Base-by-base conservation (phyloP, 306 rosid species). In the Vachellia pachyceras region DNA sequence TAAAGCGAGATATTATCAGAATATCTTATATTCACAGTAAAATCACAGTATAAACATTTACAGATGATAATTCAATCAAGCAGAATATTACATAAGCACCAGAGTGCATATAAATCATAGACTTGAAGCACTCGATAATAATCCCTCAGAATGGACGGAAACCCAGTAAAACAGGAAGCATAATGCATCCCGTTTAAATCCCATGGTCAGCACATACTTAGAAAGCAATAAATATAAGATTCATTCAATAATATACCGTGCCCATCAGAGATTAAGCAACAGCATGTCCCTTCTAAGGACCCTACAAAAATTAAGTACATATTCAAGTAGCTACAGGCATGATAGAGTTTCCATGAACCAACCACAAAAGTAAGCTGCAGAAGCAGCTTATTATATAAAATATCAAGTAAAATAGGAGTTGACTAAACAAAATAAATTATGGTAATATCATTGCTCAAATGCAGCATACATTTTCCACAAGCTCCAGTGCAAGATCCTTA, bases 401-500 rank as follows among this genome's bases (percentile, higher is more conserved):
- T 69, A 10, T 18, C 37, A 44, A 44, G 55, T 41, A 35, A 18
- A 25, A 54, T 69, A 72, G 23, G 8, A 82, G 71, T 7, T 70
- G 42, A 74, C 52, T 25, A 67, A 63, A 74, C 55, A 44, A 72
- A 29, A 49, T 60, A 68, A 57, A 73, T 58, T 52, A 84, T 12
- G 65, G 18, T 36, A 71, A 69, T 74, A 66, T 76, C 76, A 69
- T 66, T 68, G 29, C 63, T 33, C 14, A 65, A 35, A 64, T 37
- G 29, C 80, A 33, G 57, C 54, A 11, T 91, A 95, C 99, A 68
- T 88, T 87, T 87, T 95, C 98, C 58, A 93, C 91, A 50, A 95
- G 98, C 89, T 95, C 99, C 82, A 95, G 60, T 4, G 98, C 99
- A 69, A 95, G 84, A 84, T 95, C 99, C 85, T 91, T 93, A 18